Conservation (phyloP, 2,329 filamentous ascomycete species). For the Ophiosphaerella korrae region DNA sequence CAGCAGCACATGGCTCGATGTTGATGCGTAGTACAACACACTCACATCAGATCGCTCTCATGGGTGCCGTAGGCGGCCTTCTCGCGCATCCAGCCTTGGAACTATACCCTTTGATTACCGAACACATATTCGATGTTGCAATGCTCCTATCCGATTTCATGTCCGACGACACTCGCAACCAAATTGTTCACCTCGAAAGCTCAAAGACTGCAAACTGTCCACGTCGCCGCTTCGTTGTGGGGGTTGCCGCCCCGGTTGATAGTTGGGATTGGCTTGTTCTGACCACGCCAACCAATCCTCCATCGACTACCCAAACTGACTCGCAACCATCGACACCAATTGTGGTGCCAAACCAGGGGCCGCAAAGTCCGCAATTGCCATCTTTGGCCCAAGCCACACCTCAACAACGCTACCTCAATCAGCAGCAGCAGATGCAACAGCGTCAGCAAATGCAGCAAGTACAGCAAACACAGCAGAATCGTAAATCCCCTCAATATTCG, state of each 20-base stretch:
- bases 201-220: conserved; percentile 34
- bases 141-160: conserved; percentile 50
- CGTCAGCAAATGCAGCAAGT: conserved; percentile 31
- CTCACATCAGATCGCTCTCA: conserved; percentile 38
- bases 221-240: conserved; percentile 50
- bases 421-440: conserved; percentile 22
- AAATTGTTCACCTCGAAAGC: conserved; percentile 35
- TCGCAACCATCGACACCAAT: conserved; percentile 24
- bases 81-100: conserved; percentile 47
- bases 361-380: conserved; percentile 28
- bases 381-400: conserved; percentile 16
- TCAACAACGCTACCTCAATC: conserved; percentile 35
- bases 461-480: conserved; percentile 33
- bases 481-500: conserved; percentile 30
- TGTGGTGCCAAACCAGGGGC: conserved; percentile 17
- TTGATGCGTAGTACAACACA: conserved; percentile 29
- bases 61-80: conserved; percentile 45
- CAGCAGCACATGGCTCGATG: conserved; percentile 43
- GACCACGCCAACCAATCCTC: conserved; percentile 35
- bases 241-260: conserved; percentile 39
- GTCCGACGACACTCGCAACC: conserved; percentile 46
- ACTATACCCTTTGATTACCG: conserved; percentile 38
- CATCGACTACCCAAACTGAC: conserved; percentile 17
- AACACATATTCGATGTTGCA: conserved; percentile 53
- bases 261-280: conserved; percentile 54